A percentile compares a stretch with the other conserved stretches of the same genome.
Evolutionary conservation across 1,139 yeast species (phyloP).

Genomic region (Scheffersomyces segobiensis): DNA sequence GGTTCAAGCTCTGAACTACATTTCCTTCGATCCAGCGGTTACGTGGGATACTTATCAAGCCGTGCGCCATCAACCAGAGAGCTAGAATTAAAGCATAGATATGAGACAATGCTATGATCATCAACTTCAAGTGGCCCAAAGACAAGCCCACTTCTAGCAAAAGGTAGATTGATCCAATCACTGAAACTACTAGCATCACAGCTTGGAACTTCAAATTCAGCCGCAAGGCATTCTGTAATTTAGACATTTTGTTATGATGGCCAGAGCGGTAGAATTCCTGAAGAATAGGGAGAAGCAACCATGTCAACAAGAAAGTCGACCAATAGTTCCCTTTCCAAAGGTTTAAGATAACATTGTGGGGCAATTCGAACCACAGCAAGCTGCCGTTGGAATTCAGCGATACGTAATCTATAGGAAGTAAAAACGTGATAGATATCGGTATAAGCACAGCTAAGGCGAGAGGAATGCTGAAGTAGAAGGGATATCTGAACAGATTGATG

Average conservation of each 20-base stretch:
- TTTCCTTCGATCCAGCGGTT: constrained; percentile 53
- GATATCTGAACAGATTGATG: constrained; percentile 38
- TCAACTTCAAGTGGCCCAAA: constrained; percentile 57
- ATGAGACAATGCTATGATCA: constrained; percentile 76
- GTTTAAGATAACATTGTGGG: constrained; percentile 48
- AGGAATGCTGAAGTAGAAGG: constrained; percentile 34
- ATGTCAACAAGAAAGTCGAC: constrained; percentile 74
- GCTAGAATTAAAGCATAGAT: constrained; percentile 77
- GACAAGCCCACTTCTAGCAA: constrained; percentile 62
- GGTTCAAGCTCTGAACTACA: constrained; percentile 37
- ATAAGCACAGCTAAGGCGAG: constrained; percentile 42
- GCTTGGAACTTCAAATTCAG: constrained; percentile 63
- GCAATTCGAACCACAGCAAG: constrained; percentile 27
- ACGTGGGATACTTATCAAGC: constrained; percentile 68
- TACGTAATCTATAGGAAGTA: constrained; percentile 45
- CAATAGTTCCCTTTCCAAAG: constrained; percentile 80
- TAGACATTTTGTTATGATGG: constrained; percentile 46
- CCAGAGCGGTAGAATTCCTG: constrained; percentile 78
- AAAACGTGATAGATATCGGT: constrained; percentile 42
- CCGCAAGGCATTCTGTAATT: constrained; percentile 57
- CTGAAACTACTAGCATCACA: constrained; percentile 52
- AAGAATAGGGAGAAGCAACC: constrained; percentile 69
- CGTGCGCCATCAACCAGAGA: constrained; percentile 85
- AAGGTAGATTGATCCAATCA: constrained; percentile 60
- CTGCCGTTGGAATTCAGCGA: constrained; percentile 24